Conservation (phyloP, 2,329 filamentous ascomycete species). For the Helotiales sp. region DNA sequence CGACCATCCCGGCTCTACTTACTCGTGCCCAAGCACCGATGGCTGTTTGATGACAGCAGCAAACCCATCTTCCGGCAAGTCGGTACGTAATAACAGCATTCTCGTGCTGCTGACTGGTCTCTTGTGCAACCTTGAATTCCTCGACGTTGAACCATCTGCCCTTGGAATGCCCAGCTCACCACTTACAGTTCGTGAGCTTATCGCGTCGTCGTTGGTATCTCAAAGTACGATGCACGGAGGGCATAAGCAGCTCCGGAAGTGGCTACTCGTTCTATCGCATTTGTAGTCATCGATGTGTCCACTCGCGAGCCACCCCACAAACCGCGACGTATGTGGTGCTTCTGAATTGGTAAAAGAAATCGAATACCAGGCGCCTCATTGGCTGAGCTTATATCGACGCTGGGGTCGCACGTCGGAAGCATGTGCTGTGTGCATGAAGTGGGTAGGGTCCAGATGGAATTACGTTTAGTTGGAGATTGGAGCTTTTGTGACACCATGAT, state of each 20-base stretch:
- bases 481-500: conserved; percentile 13
- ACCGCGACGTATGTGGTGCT: conserved; percentile 12
- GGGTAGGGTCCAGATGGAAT: conserved; percentile 10
- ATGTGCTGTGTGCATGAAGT: conserved; percentile 8
- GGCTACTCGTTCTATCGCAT: neutral
- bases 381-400: conserved; percentile 5
- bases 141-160: conserved; percentile 7
- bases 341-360: conserved; percentile 28
- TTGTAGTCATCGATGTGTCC: conserved; percentile 11
- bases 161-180: conserved; percentile 5
- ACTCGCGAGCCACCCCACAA: conserved; percentile 23
- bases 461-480: conserved; percentile 22
- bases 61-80: conserved; percentile 24
- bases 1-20: neutral
- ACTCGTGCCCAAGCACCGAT: conserved; percentile 8
- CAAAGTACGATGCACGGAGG: neutral
- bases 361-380: conserved; percentile 8
- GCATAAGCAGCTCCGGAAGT: neutral
- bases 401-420: neutral
- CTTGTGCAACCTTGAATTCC: conserved; percentile 9
- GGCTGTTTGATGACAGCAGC: conserved; percentile 29
- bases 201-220: conserved; percentile 10
- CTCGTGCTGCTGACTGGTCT: conserved; percentile 8
- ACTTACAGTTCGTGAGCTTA: conserved; percentile 19
- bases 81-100: conserved; percentile 29